Base-by-base conservation (phyloP, 2,329 filamentous ascomycete genomes). In the Apiospora hydei region DNA sequence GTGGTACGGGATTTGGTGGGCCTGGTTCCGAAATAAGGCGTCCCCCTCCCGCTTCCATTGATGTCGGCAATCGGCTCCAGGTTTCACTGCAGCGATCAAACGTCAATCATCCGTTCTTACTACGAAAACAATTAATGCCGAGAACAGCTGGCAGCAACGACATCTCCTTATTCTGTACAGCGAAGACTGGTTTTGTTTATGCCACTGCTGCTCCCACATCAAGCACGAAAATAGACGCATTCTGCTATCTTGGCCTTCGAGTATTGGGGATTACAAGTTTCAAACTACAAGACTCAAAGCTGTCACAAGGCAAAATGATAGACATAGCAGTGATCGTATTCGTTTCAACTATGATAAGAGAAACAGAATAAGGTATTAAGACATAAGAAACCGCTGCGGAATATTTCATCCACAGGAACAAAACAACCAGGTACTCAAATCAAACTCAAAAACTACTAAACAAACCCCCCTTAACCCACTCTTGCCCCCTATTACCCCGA, bases 81-180 rank as follows among this genome's bases (percentile, higher is more conserved):
- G 57, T 64, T 64, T 64, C 57, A 64, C 57, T 64, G 21, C 57
- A 41, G 57, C 34, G 57, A 64, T 64, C 57, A 64, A 64, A 64
- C 57, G 21, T 41, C 18, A 41, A 64, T 64, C 34, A 64, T 64
- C 34, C 4, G 34, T n/a, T 64, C 21, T 64, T 24, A 64, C n/a
- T 14, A 64, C 57, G 57, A 41, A n/a, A 64, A 41, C 34, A 41
- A 41, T 41, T 64, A 64, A 64, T 24, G 57, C 57, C 57, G 18
- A 64, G 30, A 38, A 41, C 21, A n/a, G 10, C 18, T 41, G 30
- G n/a, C 57, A 64, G 18, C 18, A 24, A 24, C 34, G 34, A 24
- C 53, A n/a, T 18, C 3, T 41, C 34, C 16, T 38, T n/a, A 11
- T 64, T 64, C 26, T 21, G 1, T n/a, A 18, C 44, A 43, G 5